phyloP scores from a whole-genome alignment of 2,329 filamentous ascomycete genomes.

The Elsinoe perseae region DNA sequence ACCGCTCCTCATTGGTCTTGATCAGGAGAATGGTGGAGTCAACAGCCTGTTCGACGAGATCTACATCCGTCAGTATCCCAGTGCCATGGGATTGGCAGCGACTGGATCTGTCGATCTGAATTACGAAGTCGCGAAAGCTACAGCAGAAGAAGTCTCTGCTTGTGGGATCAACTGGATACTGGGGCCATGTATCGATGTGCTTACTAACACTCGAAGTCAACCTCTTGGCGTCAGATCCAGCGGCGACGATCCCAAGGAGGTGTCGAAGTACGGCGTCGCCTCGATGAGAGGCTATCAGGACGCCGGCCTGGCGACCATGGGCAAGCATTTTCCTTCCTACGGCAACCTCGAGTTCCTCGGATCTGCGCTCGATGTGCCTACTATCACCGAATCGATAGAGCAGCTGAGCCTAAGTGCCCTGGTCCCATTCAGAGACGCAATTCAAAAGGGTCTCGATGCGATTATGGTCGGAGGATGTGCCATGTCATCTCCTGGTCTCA shows the following conservation, averaged over 20 bases:
- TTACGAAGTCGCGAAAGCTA: slow-evolving; percentile 85
- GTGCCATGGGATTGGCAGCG: slow-evolving; percentile 93
- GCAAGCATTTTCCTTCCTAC: slow-evolving; percentile 95
- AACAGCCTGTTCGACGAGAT: slow-evolving; percentile 95
- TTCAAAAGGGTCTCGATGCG: slow-evolving; percentile 75
- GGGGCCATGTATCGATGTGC: slow-evolving; percentile 84
- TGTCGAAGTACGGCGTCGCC: slow-evolving; percentile 83
- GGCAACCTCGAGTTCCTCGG: slow-evolving; percentile 91
- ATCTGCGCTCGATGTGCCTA: slow-evolving; percentile 83
- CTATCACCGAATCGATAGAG: slow-evolving; percentile 89
- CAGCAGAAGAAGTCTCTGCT: slow-evolving; percentile 81
- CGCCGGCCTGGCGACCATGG: slow-evolving; percentile 78
- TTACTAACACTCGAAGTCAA: slow-evolving; percentile 88
- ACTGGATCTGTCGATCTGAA: slow-evolving; percentile 78
- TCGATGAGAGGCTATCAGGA: slow-evolving; percentile 90
- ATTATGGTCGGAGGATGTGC: slow-evolving; percentile 96
- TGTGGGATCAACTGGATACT: slow-evolving; percentile 95
- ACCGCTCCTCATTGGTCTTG: slow-evolving; percentile 80
- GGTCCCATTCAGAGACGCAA: slow-evolving; percentile 85
- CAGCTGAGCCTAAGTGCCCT: slow-evolving; percentile 86
- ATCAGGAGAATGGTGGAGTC: slow-evolving; percentile 96
- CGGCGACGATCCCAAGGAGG: slow-evolving; percentile 90
- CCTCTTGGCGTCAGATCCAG: slow-evolving; percentile 82
- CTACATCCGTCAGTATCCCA: slow-evolving; percentile 92
- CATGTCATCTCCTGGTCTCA: slow-evolving; percentile 84